Conservation (phyloP, 768 basidiomycete species). For the Pleurotus platypus region DNA sequence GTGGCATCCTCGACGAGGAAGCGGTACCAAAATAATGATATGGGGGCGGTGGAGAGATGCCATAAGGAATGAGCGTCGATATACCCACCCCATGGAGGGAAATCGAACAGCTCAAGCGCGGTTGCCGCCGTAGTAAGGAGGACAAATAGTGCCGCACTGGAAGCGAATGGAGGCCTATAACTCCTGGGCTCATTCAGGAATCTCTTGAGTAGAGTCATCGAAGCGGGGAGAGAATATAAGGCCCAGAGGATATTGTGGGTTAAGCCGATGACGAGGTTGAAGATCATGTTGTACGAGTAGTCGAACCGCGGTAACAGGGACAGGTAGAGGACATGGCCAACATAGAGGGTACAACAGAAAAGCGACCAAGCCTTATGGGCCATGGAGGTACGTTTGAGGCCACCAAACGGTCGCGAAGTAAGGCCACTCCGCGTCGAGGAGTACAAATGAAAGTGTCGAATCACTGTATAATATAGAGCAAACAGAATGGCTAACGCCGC, state of each 20-base stretch:
- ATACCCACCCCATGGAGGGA: constrained; percentile 70
- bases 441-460: constrained; percentile 79
- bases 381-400: constrained; percentile 13
- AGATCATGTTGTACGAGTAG: constrained; percentile 90
- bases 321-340: constrained; percentile 78
- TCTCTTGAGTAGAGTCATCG: constrained; percentile 43
- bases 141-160: constrained; percentile 59
- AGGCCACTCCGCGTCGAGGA: constrained; percentile 29
- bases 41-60: constrained; percentile 83
- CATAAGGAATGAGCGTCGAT: constrained; percentile 93
- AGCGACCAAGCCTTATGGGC: constrained; percentile 39
- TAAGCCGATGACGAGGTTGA: constrained; percentile 76
- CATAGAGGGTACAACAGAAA: constrained; percentile 51
- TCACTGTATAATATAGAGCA: constrained; percentile 72
- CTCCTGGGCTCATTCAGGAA: constrained; percentile 51
- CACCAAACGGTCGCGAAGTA: constrained; percentile 16
- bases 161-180: constrained; percentile 56
- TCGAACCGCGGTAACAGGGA: constrained; percentile 76
- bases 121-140: constrained; percentile 71
- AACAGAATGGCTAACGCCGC: constrained; percentile 83
- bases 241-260: constrained; percentile 83
- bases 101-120: constrained; percentile 85
- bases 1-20: constrained; percentile 73
- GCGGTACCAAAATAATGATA: constrained; percentile 81
- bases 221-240: constrained; percentile 57